Evolutionary conservation across 2,329 filamentous ascomycete species (phyloP).

Genomic region (Colletotrichum graminicola): DNA sequence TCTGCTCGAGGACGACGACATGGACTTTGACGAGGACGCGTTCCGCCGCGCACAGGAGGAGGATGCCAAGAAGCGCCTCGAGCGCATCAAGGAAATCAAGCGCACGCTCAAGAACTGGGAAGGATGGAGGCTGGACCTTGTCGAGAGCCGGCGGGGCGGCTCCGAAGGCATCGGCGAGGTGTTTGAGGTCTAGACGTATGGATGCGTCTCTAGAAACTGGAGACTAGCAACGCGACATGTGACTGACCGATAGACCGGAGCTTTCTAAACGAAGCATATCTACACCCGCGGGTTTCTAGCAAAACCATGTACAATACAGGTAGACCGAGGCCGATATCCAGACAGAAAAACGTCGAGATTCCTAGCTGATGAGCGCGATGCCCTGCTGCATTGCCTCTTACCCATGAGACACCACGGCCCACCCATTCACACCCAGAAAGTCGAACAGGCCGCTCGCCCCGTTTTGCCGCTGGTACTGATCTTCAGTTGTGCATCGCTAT

Average conservation of each 20-base stretch:
- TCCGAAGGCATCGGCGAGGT: constrained; percentile 73
- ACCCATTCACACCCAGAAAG: not conserved
- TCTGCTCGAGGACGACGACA: constrained; percentile 67
- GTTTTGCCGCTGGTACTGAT: not conserved
- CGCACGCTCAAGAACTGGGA: constrained; percentile 74
- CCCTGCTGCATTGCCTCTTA: too few relatives aligned
- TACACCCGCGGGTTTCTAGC: not conserved
- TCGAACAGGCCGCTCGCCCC: not conserved
- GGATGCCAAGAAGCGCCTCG: constrained; percentile 69
- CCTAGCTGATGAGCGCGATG: not conserved
- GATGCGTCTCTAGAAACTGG: not conserved
- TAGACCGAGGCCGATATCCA: not conserved
- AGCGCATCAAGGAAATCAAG: constrained; percentile 75
- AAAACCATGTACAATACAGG: not conserved
- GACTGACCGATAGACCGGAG: not conserved
- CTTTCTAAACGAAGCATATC: not conserved
- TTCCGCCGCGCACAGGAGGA: constrained; percentile 74
- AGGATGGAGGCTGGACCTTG: constrained; percentile 74
- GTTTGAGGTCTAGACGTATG: constrained; percentile 66
- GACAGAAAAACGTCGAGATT: not conserved
- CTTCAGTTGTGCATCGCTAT: not conserved
- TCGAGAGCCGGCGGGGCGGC: constrained; percentile 69
- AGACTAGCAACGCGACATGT: not conserved
- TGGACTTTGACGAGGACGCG: constrained; percentile 76
- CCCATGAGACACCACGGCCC: not conserved